Evolutionary conservation across 495 filamentous ascomycete genomes (phyloP).

Genomic region (Penicillium samsonianum): DNA sequence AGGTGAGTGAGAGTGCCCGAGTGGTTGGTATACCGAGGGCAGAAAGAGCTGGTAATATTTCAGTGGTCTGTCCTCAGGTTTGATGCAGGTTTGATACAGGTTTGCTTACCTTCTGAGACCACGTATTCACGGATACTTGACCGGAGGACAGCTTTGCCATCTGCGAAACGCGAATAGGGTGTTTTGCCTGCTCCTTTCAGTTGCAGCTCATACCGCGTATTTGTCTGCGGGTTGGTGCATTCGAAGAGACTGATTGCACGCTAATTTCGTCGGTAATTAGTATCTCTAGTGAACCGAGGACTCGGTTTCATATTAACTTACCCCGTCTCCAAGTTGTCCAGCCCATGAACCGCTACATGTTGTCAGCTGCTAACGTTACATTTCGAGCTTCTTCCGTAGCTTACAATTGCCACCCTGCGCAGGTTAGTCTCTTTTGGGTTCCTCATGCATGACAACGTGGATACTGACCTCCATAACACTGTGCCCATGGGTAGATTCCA

Average conservation of each 20-base stretch:
- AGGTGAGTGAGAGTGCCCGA: constrained; percentile 76
- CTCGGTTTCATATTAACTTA: constrained; percentile 26
- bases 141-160: constrained; percentile 90
- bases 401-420: constrained; percentile 59
- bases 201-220: constrained; percentile 80
- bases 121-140: constrained; percentile 92
- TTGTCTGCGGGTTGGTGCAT: constrained; percentile 72
- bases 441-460: neutral
- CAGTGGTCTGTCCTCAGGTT: neutral
- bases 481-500: constrained; percentile 91
- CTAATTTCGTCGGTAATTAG: constrained; percentile 19
- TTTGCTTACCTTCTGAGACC: constrained; percentile 69
- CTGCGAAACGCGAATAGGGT: constrained; percentile 95
- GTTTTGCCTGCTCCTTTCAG: constrained; percentile 92
- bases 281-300: neutral
- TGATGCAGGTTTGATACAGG: neutral
- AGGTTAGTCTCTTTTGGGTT: constrained; percentile 19
- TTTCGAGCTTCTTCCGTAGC: constrained; percentile 1
- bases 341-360: constrained; percentile 76
- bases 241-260: constrained; percentile 94
- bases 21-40: constrained; percentile 84
- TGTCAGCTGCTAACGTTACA: constrained; percentile 19
- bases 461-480: constrained; percentile 83
- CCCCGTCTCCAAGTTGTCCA: constrained; percentile 90
- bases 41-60: constrained; percentile 55